Evolutionary conservation across 2,329 filamentous ascomycete species (phyloP).

Genomic region (Phialophora expanda): DNA sequence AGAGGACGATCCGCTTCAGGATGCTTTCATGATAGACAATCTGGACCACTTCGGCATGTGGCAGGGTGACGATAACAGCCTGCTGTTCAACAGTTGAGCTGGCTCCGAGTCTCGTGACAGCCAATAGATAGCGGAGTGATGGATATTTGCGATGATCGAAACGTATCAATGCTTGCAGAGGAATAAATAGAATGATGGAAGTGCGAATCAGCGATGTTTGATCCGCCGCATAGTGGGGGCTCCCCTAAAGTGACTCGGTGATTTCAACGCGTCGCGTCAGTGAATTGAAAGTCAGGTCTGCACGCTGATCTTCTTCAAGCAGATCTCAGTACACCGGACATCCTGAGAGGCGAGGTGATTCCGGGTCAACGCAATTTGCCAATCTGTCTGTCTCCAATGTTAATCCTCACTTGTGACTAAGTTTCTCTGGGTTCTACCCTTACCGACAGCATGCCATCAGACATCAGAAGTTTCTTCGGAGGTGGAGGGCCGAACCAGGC

Average conservation of each 20-base stretch:
- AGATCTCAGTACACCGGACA: background rate
- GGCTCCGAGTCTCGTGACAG: background rate
- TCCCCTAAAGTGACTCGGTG: background rate
- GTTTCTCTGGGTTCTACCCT: background rate
- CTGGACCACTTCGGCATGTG: slow-evolving; percentile 20
- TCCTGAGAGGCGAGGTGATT: background rate
- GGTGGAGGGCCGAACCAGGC: slow-evolving; percentile 62
- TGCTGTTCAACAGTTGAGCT: slow-evolving; percentile 1
- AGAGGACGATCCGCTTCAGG: slow-evolving; percentile 24
- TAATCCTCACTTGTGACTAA: background rate
- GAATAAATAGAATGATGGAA: background rate
- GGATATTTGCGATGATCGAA: background rate
- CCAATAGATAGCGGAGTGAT: background rate
- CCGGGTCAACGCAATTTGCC: background rate
- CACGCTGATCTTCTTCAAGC: background rate
- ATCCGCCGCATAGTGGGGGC: background rate
- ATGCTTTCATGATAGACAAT: slow-evolving; percentile 21
- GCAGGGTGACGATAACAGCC: slow-evolving; percentile 10
- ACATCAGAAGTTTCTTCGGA: slow-evolving; percentile 91
- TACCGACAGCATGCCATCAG: slow-evolving; percentile 68
- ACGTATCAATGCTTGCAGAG: background rate
- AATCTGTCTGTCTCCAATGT: background rate
- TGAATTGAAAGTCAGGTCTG: background rate
- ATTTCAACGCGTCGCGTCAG: slow-evolving; percentile 10
- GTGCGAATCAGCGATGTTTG: background rate